Conservation (phyloP, 1,139 yeast species). For the Lodderomyces theae region DNA sequence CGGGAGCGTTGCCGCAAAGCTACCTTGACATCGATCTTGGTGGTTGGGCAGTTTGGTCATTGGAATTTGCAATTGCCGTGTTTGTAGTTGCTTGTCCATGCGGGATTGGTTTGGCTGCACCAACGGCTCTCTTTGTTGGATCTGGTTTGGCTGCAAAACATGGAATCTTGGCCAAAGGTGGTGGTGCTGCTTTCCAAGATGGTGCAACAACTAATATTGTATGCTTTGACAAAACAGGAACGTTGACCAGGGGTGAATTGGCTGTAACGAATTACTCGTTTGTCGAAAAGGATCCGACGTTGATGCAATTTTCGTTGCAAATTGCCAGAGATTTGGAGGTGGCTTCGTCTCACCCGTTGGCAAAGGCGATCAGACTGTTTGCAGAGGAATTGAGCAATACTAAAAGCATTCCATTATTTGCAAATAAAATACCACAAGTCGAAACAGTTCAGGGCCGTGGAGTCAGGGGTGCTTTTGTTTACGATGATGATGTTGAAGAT, state of each 20-base stretch:
- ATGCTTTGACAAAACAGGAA: slow-evolving; percentile 81
- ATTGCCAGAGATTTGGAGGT: slow-evolving; percentile 58
- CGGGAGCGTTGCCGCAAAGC: slow-evolving; percentile 50
- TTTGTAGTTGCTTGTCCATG: slow-evolving; percentile 60
- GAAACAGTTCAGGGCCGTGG: slow-evolving; percentile 62
- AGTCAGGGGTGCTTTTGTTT: slow-evolving; percentile 40
- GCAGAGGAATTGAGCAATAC: slow-evolving; percentile 22
- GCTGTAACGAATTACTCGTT: slow-evolving; percentile 50
- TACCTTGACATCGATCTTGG: slow-evolving; percentile 67
- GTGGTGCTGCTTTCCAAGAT: slow-evolving; percentile 80
- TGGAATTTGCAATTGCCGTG: slow-evolving; percentile 74
- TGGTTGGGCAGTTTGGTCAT: slow-evolving; percentile 77
- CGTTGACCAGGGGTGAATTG: slow-evolving; percentile 66
- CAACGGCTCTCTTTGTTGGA: slow-evolving; percentile 48
- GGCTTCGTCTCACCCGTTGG: slow-evolving; percentile 70
- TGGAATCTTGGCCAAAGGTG: slow-evolving; percentile 79
- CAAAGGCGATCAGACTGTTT: slow-evolving; percentile 53
- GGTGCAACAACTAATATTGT: slow-evolving; percentile 62
- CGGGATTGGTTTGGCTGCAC: slow-evolving; percentile 49
- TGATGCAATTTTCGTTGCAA: slow-evolving; percentile 40
- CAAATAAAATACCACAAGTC: slow-evolving; percentile 46
- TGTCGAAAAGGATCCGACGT: slow-evolving; percentile 15
- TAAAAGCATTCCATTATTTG: slow-evolving; percentile 21
- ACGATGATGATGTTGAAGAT: slow-evolving; percentile 19
- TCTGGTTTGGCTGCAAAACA: slow-evolving; percentile 48